phyloP scores from a whole-genome alignment of 768 basidiomycete species.

The Tylopilus sp. region DNA sequence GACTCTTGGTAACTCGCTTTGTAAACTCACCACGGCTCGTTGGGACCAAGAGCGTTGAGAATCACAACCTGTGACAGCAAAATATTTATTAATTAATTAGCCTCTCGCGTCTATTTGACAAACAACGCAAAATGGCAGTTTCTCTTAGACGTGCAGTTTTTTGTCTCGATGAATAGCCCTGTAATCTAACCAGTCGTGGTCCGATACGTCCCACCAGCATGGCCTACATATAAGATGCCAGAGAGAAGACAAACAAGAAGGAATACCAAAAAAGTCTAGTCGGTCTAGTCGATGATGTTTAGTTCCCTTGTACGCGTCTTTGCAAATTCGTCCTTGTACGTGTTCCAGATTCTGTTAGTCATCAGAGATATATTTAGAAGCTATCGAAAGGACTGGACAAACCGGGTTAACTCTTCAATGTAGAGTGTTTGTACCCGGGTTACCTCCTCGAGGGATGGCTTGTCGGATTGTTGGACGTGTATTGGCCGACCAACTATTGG shows the following conservation, averaged over 20 bases:
- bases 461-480: constrained; percentile 67
- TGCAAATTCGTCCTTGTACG: constrained; percentile 93
- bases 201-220: not conserved
- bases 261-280: not conserved
- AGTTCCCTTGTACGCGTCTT: constrained; percentile 75
- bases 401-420: constrained; percentile 91
- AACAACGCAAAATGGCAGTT: no score
- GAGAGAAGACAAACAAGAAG: not conserved
- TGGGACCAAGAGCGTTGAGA: no score
- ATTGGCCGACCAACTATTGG: constrained; percentile 84
- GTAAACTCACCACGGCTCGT: no score
- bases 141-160: no score
- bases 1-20: no score
- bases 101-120: no score
- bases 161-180: no score
- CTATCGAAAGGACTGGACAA: constrained; percentile 23
- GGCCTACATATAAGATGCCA: not conserved
- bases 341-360: constrained; percentile 81
- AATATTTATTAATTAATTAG: no score
- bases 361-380: constrained; percentile 6
- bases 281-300: constrained; percentile 64
- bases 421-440: constrained; percentile 78
- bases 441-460: constrained; percentile 80
- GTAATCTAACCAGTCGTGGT: not conserved
- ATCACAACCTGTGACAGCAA: no score